phyloP scores from a whole-genome alignment of 2,329 filamentous ascomycete species.

The Apiospora malaysiana region DNA sequence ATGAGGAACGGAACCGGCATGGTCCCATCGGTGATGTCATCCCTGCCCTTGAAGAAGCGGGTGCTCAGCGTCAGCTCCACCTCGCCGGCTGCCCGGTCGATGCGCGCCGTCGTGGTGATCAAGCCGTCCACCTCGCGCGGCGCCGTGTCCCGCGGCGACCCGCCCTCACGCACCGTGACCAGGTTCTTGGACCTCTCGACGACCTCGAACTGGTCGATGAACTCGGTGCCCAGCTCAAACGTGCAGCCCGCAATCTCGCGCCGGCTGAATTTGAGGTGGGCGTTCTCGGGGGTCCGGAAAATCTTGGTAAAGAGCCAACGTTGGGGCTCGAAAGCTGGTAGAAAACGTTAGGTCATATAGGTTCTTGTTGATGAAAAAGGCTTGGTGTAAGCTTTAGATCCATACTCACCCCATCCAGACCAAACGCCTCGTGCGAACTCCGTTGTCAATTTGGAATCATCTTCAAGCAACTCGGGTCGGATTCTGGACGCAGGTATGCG shows the following conservation, averaged over 20 bases:
- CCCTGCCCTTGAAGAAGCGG: constrained; percentile 58
- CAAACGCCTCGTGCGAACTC: constrained; percentile 29
- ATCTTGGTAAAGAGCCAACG: constrained; percentile 19
- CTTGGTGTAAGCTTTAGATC: too few relatives aligned
- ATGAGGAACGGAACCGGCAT: constrained; percentile 25
- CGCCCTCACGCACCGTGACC: constrained; percentile 70
- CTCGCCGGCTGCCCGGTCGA: constrained; percentile 63
- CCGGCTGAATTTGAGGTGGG: constrained; percentile 65
- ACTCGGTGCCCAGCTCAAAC: constrained; percentile 67
- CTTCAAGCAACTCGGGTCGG: constrained; percentile 28
- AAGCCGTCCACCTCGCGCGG: constrained; percentile 68
- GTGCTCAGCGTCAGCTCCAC: constrained; percentile 72
- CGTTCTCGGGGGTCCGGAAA: constrained; percentile 57
- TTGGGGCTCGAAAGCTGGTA: constrained; percentile 29
- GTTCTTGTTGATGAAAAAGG: too few relatives aligned
- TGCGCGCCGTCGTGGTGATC: constrained; percentile 66
- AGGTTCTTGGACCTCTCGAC: constrained; percentile 65
- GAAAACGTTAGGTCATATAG: too few relatives aligned
- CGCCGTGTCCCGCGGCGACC: constrained; percentile 62
- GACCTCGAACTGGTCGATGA: constrained; percentile 77
- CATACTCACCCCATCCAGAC: constrained; percentile 30
- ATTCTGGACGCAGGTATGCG: constrained; percentile 28
- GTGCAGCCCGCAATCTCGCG: constrained; percentile 58
- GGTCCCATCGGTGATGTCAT: constrained; percentile 24
- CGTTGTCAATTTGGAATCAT: constrained; percentile 26